phyloP scores from a whole-genome alignment of 495 filamentous ascomycete genomes.

The Acidomyces sp. region DNA sequence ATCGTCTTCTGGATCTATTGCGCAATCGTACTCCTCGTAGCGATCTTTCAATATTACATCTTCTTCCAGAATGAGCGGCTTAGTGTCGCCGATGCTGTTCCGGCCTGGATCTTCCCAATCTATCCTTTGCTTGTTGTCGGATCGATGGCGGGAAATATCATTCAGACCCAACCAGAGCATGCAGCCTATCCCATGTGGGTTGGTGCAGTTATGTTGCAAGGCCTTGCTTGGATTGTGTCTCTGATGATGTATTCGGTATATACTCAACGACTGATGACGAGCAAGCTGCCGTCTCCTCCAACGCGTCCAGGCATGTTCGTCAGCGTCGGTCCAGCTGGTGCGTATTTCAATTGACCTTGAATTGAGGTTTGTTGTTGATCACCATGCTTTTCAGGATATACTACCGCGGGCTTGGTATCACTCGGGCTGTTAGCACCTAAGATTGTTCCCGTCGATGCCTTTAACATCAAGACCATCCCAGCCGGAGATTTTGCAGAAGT shows the following conservation, averaged over 20 bases:
- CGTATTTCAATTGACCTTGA: slow-evolving; percentile 1
- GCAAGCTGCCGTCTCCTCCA: slow-evolving; percentile 19
- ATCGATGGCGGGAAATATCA: slow-evolving; percentile 33
- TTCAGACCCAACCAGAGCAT: slow-evolving; percentile 32
- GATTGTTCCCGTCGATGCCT: slow-evolving; percentile 14
- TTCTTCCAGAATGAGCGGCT: slow-evolving; percentile 37
- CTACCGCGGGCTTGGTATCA: slow-evolving; percentile 14
- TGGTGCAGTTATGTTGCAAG: slow-evolving; percentile 39
- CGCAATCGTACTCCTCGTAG: slow-evolving; percentile 30
- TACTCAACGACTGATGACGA: slow-evolving; percentile 24
- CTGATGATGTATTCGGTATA: slow-evolving; percentile 37
- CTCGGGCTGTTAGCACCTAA: slow-evolving; percentile 16
- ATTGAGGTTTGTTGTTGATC: too few species aligned
- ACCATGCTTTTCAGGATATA: slow-evolving; percentile 19
- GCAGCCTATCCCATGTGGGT: slow-evolving; percentile 35
- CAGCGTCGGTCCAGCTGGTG: slow-evolving; percentile 23
- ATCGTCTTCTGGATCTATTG: slow-evolving; percentile 43
- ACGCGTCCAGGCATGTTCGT: slow-evolving; percentile 28
- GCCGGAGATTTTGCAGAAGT: slow-evolving; percentile 16
- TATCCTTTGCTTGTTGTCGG: slow-evolving; percentile 44
- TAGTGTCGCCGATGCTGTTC: slow-evolving; percentile 31
- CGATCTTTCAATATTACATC: slow-evolving; percentile 38
- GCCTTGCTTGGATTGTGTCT: slow-evolving; percentile 38
- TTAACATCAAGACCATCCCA: slow-evolving; percentile 6
- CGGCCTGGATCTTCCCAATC: slow-evolving; percentile 44